Evolutionary conservation across 768 basidiomycete genomes (phyloP).

Genomic region (Mycena haematopus): DNA sequence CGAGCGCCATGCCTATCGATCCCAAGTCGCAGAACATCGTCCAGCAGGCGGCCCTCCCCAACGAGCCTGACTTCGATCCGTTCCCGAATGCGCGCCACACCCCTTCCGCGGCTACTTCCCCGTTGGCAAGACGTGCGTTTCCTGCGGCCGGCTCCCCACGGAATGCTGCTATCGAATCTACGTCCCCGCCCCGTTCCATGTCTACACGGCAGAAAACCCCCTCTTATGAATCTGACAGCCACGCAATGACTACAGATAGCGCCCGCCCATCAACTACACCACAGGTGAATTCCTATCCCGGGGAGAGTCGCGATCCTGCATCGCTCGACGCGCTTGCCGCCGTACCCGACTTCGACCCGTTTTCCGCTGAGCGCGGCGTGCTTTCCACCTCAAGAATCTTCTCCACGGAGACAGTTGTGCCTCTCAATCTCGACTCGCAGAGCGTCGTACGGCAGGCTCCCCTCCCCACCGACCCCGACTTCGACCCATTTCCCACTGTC

Average conservation of each 20-base stretch:
- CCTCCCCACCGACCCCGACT: not conserved
- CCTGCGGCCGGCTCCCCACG: too few species aligned
- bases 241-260: too few species aligned
- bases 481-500: slow-evolving; percentile 5
- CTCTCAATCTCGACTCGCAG: not conserved
- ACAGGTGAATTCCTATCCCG: too few species aligned
- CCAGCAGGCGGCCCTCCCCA: not conserved
- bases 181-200: too few species aligned
- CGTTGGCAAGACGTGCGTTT: too few species aligned
- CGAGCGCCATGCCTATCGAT: not conserved
- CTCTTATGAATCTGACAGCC: too few species aligned
- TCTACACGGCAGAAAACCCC: too few species aligned
- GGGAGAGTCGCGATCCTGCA: not conserved
- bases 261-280: too few species aligned
- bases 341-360: slow-evolving; percentile 1
- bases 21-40: not conserved
- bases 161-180: too few species aligned
- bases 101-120: too few species aligned
- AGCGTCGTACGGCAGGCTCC: not conserved
- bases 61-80: slow-evolving; percentile 3
- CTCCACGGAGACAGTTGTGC: not conserved
- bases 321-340: not conserved
- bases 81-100: not conserved
- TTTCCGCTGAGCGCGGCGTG: not conserved
- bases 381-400: not conserved